A percentile compares a stretch with the other conserved stretches of the same genome.
Conservation (phyloP, 192 early-diverging fungal species). For the Coemansia sp. region DNA sequence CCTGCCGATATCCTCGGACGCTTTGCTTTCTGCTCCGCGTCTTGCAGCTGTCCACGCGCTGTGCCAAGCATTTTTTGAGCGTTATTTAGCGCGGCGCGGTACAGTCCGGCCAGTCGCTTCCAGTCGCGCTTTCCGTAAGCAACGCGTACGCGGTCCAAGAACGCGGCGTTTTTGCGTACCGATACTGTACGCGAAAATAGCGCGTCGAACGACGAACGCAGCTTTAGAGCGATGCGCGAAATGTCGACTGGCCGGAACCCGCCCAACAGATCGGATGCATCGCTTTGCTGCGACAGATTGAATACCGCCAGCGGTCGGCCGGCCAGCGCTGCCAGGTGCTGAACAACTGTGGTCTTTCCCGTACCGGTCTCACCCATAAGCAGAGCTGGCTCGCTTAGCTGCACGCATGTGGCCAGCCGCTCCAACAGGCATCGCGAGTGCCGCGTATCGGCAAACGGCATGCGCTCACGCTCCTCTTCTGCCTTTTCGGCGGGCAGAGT, state of each 20-base stretch:
- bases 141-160: slow-evolving; percentile 76
- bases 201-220: slow-evolving; percentile 82
- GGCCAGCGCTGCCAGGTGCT: slow-evolving; percentile 81
- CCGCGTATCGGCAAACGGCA: slow-evolving; percentile 86
- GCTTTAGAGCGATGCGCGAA: slow-evolving; percentile 69
- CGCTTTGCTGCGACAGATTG: slow-evolving; percentile 96
- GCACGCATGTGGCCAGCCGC: slow-evolving; percentile 77
- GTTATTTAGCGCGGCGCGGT: slow-evolving; percentile 62
- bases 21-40: slow-evolving; percentile 10
- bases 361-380: slow-evolving; percentile 97
- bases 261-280: slow-evolving; percentile 90
- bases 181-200: slow-evolving; percentile 89
- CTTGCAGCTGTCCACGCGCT: slow-evolving; percentile 11
- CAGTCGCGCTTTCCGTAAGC: slow-evolving; percentile 78
- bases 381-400: slow-evolving; percentile 80
- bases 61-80: slow-evolving; percentile 21
- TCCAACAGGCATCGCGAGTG: slow-evolving; percentile 81
- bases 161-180: slow-evolving; percentile 79
- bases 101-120: slow-evolving; percentile 73
- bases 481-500: slow-evolving; percentile 5
- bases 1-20: slow-evolving; percentile 13
- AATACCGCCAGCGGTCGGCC: slow-evolving; percentile 80
- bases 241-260: slow-evolving; percentile 97
- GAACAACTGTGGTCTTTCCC: slow-evolving; percentile 95
- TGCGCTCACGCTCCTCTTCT: slow-evolving; percentile 15